phyloP scores from a whole-genome alignment of 116 monocot genomes.

The Iris pallida region DNA sequence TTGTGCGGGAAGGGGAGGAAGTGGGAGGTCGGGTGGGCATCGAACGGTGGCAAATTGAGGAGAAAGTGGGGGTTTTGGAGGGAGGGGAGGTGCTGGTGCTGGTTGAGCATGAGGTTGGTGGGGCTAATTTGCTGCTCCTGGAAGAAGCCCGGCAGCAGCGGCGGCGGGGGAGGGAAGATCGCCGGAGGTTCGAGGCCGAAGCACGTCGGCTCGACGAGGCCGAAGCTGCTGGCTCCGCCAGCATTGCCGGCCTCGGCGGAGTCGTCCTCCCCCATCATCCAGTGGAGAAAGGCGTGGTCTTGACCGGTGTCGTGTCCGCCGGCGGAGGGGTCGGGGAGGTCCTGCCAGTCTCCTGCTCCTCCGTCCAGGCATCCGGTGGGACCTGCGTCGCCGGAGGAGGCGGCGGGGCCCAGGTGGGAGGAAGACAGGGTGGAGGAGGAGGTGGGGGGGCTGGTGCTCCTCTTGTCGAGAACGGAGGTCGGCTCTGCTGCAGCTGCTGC shows the following conservation, averaged over 20 bases:
- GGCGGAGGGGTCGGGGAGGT: slow-evolving; percentile 35
- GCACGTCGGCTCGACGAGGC: slow-evolving; percentile 33
- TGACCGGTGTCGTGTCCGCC: slow-evolving; percentile 14
- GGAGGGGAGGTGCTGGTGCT: slow-evolving; percentile 7
- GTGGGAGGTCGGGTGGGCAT: slow-evolving; percentile 12
- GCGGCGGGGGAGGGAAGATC: neutral
- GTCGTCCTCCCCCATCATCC: slow-evolving; percentile 60
- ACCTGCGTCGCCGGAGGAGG: slow-evolving; percentile 43
- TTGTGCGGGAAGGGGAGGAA: slow-evolving; percentile 20
- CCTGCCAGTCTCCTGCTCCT: slow-evolving; percentile 47
- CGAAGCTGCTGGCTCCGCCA: slow-evolving; percentile 19
- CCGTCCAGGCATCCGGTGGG: slow-evolving; percentile 15
- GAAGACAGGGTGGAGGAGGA: slow-evolving; percentile 74
- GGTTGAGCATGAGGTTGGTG: slow-evolving; percentile 15
- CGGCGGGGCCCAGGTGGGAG: slow-evolving; percentile 52
- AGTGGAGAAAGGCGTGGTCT: slow-evolving; percentile 50
- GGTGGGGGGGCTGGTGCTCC: slow-evolving; percentile 76
- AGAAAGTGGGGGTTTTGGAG: slow-evolving; percentile 52
- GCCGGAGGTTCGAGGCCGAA: neutral
- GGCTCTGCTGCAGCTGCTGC: slow-evolving; percentile 32
- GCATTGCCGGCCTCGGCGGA: neutral
- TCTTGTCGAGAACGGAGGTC: slow-evolving; percentile 72
- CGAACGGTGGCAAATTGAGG: slow-evolving; percentile 14
- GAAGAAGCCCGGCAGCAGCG: slow-evolving; percentile 18
- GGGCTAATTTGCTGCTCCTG: slow-evolving; percentile 18